Conservation (phyloP, 768 basidiomycete genomes). For the Pisolithus sp. region DNA sequence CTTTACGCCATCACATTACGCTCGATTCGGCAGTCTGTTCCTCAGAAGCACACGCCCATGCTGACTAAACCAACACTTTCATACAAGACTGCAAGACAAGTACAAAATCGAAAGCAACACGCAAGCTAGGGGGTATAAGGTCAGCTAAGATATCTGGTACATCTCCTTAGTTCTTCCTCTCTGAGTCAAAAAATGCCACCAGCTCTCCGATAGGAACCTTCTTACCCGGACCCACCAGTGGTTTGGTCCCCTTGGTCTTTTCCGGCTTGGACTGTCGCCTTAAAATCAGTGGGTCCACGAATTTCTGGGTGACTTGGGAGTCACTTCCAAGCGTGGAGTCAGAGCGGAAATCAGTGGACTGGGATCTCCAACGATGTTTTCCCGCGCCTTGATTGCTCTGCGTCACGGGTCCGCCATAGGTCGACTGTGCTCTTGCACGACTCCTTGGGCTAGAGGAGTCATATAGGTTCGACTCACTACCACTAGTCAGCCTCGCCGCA, state of each 20-base stretch:
- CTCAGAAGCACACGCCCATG: slow-evolving; percentile 9
- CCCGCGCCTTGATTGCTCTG: slow-evolving; percentile 24
- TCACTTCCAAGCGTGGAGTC: slow-evolving; percentile 14
- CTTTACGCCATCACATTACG: not conserved
- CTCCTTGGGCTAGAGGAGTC: slow-evolving; percentile 19
- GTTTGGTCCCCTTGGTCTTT: slow-evolving; percentile 35
- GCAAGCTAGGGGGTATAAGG: not conserved
- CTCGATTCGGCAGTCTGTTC: slow-evolving; percentile 22
- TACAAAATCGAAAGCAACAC: not conserved
- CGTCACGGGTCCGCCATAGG: slow-evolving; percentile 34
- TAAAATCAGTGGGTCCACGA: slow-evolving; percentile 72
- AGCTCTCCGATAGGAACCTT: slow-evolving; percentile 74
- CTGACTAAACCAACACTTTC: slow-evolving; percentile 14
- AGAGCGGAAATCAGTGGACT: slow-evolving; percentile 30
- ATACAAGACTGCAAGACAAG: not conserved
- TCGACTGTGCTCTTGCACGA: slow-evolving; percentile 51
- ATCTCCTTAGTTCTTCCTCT: slow-evolving; percentile 9
- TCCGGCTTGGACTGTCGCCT: slow-evolving; percentile 55
- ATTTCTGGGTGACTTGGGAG: slow-evolving; percentile 31
- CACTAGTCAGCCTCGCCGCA: slow-evolving; percentile 27
- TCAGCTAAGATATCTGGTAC: not conserved
- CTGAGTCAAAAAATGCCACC: slow-evolving; percentile 75
- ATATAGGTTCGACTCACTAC: slow-evolving; percentile 15
- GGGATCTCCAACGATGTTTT: slow-evolving; percentile 31
- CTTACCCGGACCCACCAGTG: slow-evolving; percentile 32